A percentile compares a stretch with the other conserved stretches of the same genome.
phyloP scores from a whole-genome alignment of 2,329 filamentous ascomycete genomes.

The Hypoxylon sp. region DNA sequence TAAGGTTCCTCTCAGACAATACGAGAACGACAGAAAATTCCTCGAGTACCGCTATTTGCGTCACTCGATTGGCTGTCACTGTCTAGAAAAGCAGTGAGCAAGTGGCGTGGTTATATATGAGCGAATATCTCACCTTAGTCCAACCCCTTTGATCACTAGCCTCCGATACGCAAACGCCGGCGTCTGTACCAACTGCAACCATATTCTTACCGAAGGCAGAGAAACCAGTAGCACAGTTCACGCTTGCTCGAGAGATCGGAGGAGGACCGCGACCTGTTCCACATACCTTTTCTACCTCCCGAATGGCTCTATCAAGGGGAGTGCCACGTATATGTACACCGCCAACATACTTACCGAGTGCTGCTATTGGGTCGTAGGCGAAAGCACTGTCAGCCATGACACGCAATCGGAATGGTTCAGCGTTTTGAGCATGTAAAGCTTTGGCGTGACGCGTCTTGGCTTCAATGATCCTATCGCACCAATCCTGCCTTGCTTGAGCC shows the following conservation, averaged over 20 bases:
- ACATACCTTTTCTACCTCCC: constrained; percentile 86
- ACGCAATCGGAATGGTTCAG: constrained; percentile 92
- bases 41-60: constrained; percentile 93
- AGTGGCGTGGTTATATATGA: constrained; percentile 37
- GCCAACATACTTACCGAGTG: constrained; percentile 71
- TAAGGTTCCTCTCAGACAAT: constrained; percentile 90
- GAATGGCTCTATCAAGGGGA: constrained; percentile 90
- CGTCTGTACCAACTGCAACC: constrained; percentile 95
- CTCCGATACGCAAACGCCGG: constrained; percentile 91
- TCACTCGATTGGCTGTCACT: constrained; percentile 82
- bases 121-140: constrained; percentile 76
- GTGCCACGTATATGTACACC: constrained; percentile 87
- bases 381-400: constrained; percentile 96
- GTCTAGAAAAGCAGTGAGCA: constrained; percentile 65
- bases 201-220: constrained; percentile 85
- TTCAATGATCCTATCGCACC: constrained; percentile 94
- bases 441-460: constrained; percentile 95
- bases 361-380: constrained; percentile 77
- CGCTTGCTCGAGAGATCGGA: constrained; percentile 85
- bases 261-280: constrained; percentile 78
- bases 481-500: constrained; percentile 82
- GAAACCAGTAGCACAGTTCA: constrained; percentile 96
- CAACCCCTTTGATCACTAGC: constrained; percentile 91
- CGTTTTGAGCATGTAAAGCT: constrained; percentile 90
- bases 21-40: constrained; percentile 95